Evolutionary conservation across 192 early-diverging fungal genomes (phyloP).

Genomic region (Gigaspora rosea): DNA sequence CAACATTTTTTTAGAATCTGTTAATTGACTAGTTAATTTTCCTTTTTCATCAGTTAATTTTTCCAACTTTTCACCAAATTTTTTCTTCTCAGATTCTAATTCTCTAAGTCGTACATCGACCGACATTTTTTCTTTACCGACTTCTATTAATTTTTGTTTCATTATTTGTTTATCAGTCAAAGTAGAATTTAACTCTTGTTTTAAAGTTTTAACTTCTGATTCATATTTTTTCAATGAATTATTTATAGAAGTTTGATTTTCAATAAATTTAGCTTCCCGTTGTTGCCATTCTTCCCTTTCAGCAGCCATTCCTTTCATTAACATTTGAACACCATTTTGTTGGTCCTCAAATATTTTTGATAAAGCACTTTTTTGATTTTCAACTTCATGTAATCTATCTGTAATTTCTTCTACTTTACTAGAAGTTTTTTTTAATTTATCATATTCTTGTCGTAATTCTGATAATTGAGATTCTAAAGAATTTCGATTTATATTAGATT

Average conservation of each 20-base stretch:
- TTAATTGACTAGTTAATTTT: neutral
- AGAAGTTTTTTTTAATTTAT: neutral
- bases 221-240: neutral
- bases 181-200: neutral
- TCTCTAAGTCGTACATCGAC: neutral
- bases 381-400: neutral
- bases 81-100: slow-evolving; percentile 11
- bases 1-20: slow-evolving; percentile 1
- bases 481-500: neutral
- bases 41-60: neutral
- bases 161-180: neutral
- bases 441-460: slow-evolving; percentile 14
- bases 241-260: neutral
- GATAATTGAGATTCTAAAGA: neutral
- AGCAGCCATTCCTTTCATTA: slow-evolving; percentile 10
- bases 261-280: neutral
- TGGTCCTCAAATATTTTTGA: slow-evolving; percentile 8
- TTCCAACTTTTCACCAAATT: neutral
- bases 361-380: slow-evolving; percentile 6
- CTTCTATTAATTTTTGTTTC: slow-evolving; percentile 19
- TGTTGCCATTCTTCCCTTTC: slow-evolving; percentile 12
- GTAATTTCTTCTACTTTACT: neutral
- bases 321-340: too few species aligned
- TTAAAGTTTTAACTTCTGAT: neutral
- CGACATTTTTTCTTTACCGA: slow-evolving; percentile 6